Conservation (phyloP, 2,329 filamentous ascomycete genomes). For the Fonsecaea pugnacius region DNA sequence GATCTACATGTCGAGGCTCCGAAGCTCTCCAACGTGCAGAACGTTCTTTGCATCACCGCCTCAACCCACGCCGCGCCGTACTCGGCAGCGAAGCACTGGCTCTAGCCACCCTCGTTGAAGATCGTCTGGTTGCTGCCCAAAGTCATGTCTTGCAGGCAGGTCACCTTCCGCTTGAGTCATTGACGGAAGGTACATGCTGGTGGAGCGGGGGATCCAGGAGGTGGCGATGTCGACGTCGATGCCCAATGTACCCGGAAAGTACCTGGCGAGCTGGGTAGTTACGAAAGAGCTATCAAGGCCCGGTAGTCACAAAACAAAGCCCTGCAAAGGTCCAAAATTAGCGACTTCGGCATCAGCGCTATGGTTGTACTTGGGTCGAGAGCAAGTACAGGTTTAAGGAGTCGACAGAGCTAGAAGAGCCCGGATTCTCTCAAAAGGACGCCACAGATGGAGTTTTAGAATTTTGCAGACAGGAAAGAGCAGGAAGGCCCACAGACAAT, state of each 20-base stretch:
- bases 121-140: constrained; percentile 13
- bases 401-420: not conserved
- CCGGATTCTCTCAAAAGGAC: not conserved
- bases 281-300: not conserved
- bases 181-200: constrained; percentile 2
- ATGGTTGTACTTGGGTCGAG: not conserved
- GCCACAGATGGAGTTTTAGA: not conserved
- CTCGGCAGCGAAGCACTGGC: not conserved
- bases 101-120: not conserved
- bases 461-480: not conserved
- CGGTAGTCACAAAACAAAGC: not conserved
- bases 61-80: not conserved
- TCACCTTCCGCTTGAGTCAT: not conserved
- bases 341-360: not conserved
- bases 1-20: not conserved
- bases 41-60: constrained; percentile 8
- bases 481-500: not conserved
- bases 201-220: not conserved
- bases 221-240: constrained; percentile 2
- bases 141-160: constrained; percentile 1
- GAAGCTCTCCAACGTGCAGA: not conserved
- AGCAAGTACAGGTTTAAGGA: not conserved
- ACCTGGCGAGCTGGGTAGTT: not conserved
- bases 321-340: not conserved
- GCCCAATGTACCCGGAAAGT: constrained; percentile 1